Evolutionary conservation across 306 rosid species (phyloP).

Genomic region (Erythrophleum fordii): DNA sequence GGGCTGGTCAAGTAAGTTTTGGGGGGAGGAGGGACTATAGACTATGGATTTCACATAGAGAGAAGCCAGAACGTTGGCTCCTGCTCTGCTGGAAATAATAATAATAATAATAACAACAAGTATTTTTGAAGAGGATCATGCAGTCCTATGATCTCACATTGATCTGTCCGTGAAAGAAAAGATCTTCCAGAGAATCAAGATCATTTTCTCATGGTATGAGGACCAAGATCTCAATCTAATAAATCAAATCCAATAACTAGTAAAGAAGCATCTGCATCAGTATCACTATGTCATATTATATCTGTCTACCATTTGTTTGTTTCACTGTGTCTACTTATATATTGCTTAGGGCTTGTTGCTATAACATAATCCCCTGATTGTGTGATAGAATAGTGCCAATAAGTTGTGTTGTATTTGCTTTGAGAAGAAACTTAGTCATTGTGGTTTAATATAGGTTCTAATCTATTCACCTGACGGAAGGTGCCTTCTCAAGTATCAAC

Average conservation of each 20-base stretch:
- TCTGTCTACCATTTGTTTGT: neutral
- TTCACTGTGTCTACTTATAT: neutral
- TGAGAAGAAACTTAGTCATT: constrained; percentile 24
- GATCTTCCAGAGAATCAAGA: neutral
- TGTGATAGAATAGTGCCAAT: constrained; percentile 9
- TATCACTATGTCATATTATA: neutral
- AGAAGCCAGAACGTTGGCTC: neutral
- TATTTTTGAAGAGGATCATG: neutral
- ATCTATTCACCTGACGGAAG: constrained; percentile 96
- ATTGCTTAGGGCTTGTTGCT: constrained; percentile 17
- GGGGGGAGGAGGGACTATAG: neutral
- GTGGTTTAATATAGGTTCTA: constrained; percentile 71
- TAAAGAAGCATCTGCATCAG: neutral
- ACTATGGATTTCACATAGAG: neutral
- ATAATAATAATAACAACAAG: too few species aligned
- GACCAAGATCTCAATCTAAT: neutral
- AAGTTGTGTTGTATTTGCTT: constrained; percentile 21
- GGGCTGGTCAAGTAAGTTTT: neutral
- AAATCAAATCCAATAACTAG: neutral
- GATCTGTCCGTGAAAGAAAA: neutral
- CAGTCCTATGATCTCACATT: neutral
- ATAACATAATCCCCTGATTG: neutral
- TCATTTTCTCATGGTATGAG: neutral
- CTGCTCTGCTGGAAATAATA: neutral
- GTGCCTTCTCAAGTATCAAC: constrained; percentile 92